phyloP scores from a whole-genome alignment of 140 eudicot genomes.

The Ambrosia hybrid region DNA sequence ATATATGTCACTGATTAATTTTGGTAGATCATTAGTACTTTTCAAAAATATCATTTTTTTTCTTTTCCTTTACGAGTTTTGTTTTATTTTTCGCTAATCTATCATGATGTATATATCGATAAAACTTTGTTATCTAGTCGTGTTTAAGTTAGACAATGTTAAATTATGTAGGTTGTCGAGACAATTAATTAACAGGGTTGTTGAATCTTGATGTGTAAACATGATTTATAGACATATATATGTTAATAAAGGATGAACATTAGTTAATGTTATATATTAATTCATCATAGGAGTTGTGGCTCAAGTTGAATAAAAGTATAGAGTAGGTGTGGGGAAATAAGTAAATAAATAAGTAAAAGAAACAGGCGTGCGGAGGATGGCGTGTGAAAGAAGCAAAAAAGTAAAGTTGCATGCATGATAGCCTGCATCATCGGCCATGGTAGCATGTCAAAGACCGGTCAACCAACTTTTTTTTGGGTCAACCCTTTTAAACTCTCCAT shows the following conservation, averaged over 20 bases:
- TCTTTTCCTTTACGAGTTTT: no score
- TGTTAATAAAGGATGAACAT: not conserved
- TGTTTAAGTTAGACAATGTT: not conserved
- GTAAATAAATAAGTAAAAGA: not conserved
- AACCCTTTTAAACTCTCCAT: slow-evolving; percentile 32
- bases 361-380: slow-evolving; percentile 42
- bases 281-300: slow-evolving; percentile 3
- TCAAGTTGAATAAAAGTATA: slow-evolving; percentile 18
- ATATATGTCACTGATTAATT: no score
- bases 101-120: no score
- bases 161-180: not conserved
- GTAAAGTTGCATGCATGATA: slow-evolving; percentile 41
- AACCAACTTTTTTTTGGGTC: slow-evolving; percentile 28
- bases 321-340: not conserved
- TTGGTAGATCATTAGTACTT: no score
- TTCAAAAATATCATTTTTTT: no score
- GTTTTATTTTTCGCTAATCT: no score
- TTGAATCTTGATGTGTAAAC: not conserved
- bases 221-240: not conserved
- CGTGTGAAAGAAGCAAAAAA: slow-evolving; percentile 37
- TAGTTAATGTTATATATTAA: not conserved
- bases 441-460: slow-evolving; percentile 41
- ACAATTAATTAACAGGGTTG: not conserved
- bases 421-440: slow-evolving; percentile 26
- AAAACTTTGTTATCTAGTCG: no score